Percentiles rank a stretch among this genome's conserved stretches.
These are phyloP conservation scores for Macrolepiota albuminosa DNA, from an alignment of 768 basidiomycete species.

Conservation along the genomic window DNA sequence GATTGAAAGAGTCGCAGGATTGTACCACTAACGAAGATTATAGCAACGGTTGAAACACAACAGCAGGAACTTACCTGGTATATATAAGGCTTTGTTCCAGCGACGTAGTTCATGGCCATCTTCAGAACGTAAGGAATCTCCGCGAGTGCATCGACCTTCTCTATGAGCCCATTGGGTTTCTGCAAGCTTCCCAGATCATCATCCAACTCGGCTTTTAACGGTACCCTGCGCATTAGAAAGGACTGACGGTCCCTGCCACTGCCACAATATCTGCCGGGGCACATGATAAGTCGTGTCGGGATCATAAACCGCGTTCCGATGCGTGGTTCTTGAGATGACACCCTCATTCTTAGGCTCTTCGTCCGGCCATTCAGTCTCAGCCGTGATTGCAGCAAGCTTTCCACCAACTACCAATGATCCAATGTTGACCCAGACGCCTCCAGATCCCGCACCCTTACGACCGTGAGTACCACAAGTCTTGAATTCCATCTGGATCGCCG, in stretches of 20 bases:
- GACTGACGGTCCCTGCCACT: constrained; percentile 75
- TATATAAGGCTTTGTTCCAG: constrained; percentile 90
- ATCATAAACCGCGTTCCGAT: constrained; percentile 60
- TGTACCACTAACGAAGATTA: constrained; percentile 35
- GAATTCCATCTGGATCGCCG: constrained; percentile 95
- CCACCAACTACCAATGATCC: constrained; percentile 81
- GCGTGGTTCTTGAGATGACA: constrained; percentile 61
- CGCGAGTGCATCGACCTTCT: constrained; percentile 92
- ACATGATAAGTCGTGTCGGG: constrained; percentile 76
- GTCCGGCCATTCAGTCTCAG: constrained; percentile 73
- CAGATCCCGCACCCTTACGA: constrained; percentile 72
- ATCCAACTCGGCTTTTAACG: constrained; percentile 49
- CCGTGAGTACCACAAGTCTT: constrained; percentile 80
- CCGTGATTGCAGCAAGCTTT: constrained; percentile 72
- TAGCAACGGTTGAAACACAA: neutral
- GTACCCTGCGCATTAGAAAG: constrained; percentile 44
- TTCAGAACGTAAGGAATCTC: constrained; percentile 85
- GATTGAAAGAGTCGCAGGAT: constrained; percentile 39
- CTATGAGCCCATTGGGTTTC: constrained; percentile 71
- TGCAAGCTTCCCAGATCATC: constrained; percentile 54
- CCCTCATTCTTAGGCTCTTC: constrained; percentile 41
- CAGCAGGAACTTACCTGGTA: constrained; percentile 63
- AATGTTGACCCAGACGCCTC: constrained; percentile 79
- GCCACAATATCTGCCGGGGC: constrained; percentile 64
- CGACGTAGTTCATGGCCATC: constrained; percentile 89